A percentile compares a stretch with the other conserved stretches of the same genome.
Evolutionary conservation across 192 early-diverging fungal genomes (phyloP).

Genomic region (Hyaloraphidium curvatum): DNA sequence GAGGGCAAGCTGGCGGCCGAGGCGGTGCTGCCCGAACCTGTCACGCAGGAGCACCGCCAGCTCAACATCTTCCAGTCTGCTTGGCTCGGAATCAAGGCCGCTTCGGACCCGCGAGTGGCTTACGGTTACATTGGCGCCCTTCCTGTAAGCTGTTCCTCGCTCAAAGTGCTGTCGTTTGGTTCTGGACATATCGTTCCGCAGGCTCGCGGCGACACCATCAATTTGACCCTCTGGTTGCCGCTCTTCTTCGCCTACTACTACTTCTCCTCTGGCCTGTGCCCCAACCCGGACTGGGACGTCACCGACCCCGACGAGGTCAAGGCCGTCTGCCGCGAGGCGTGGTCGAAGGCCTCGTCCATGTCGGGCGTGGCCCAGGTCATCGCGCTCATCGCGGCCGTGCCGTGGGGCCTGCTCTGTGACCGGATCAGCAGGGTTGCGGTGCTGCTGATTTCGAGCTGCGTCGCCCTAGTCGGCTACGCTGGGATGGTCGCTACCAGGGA

Average conservation of each 20-base stretch:
- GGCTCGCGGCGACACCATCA: constrained; percentile 50
- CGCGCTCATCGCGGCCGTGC: constrained; percentile 37
- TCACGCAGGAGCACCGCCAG: too few relatives aligned
- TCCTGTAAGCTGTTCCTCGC: background rate
- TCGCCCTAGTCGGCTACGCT: constrained; percentile 28
- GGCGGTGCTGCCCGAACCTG: too few relatives aligned
- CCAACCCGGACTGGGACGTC: constrained; percentile 1
- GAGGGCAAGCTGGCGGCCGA: too few relatives aligned
- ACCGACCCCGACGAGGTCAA: constrained; percentile 14
- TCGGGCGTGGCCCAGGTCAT: constrained; percentile 42
- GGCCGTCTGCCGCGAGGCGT: constrained; percentile 19
- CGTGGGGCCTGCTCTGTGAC: constrained; percentile 13
- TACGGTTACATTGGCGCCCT: constrained; percentile 34
- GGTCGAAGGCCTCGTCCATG: constrained; percentile 15
- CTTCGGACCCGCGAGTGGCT: constrained; percentile 29
- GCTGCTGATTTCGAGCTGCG: constrained; percentile 18
- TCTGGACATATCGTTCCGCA: background rate
- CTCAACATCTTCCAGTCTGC: too few relatives aligned
- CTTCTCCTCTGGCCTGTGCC: constrained; percentile 31
- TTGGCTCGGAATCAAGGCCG: constrained; percentile 36
- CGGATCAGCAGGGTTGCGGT: background rate
- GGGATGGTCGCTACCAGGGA: constrained; percentile 22
- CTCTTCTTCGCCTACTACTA: constrained; percentile 43
- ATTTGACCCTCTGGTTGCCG: constrained; percentile 43
- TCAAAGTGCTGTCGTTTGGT: background rate